phyloP scores from a whole-genome alignment of 176 grass and related monocot species.

The Chloris gayana region DNA sequence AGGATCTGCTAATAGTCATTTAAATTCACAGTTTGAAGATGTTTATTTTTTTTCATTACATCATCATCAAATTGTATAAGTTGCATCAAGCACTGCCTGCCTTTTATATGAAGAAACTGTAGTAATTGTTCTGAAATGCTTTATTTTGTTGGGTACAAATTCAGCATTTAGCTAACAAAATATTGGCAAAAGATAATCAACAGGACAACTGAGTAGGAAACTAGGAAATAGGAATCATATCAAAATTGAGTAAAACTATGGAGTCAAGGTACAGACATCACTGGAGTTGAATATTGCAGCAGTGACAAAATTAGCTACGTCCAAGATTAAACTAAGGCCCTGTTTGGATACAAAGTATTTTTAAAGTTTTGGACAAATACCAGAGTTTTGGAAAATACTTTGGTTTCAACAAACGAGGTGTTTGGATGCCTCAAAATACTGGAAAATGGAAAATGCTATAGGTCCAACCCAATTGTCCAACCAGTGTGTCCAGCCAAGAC shows the following conservation, averaged over 20 bases:
- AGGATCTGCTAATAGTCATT: background rate
- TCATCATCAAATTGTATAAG: slow-evolving; percentile 2
- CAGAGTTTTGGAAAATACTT: too few relatives aligned
- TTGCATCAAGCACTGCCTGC: background rate
- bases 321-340: slow-evolving; percentile 17
- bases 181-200: background rate
- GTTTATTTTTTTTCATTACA: too few relatives aligned
- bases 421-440: too few relatives aligned
- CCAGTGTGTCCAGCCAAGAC: too few relatives aligned
- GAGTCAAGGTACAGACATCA: slow-evolving; percentile 1
- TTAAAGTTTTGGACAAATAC: too few relatives aligned
- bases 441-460: too few relatives aligned
- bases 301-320: background rate
- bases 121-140: background rate
- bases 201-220: background rate
- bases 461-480: too few relatives aligned
- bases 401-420: too few relatives aligned
- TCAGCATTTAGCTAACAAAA: background rate
- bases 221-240: slow-evolving; percentile 9
- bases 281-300: background rate
- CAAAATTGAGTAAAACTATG: slow-evolving; percentile 11
- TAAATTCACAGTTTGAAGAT: background rate
- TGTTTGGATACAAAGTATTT: too few relatives aligned
- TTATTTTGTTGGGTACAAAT: background rate
- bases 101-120: slow-evolving; percentile 4